Evolutionary conservation across 495 filamentous ascomycete genomes (phyloP).

Genomic region (Tirmania nivea): DNA sequence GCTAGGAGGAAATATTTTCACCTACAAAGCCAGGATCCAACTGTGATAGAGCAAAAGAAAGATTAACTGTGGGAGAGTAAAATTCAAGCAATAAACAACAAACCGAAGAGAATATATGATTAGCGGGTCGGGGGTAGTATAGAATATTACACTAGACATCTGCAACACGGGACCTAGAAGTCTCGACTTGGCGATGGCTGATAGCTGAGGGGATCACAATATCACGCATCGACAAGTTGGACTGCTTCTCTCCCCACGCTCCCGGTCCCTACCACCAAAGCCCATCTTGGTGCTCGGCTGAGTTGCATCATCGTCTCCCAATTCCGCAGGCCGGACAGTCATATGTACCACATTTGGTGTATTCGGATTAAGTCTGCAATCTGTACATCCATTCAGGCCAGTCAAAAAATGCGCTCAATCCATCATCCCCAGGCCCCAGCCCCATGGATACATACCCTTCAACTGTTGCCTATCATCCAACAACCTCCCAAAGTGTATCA

Average conservation of each 20-base stretch:
- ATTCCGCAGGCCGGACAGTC: slow-evolving; percentile 17
- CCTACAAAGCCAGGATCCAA: too few relatives aligned
- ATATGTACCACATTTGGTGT: slow-evolving; percentile 19
- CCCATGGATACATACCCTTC: slow-evolving; percentile 9
- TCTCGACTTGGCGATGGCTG: too few relatives aligned
- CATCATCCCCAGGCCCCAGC: not conserved
- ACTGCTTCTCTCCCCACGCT: slow-evolving; percentile 5
- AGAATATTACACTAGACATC: too few relatives aligned
- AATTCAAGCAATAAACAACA: too few relatives aligned
- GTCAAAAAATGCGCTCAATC: not conserved
- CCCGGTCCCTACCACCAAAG: slow-evolving; percentile 5
- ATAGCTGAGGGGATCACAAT: slow-evolving; percentile 4
- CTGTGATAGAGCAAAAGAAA: too few relatives aligned
- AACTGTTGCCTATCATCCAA: slow-evolving; percentile 14
- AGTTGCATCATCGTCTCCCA: slow-evolving; percentile 17
- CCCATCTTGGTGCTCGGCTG: slow-evolving; percentile 14
- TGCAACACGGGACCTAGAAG: too few relatives aligned
- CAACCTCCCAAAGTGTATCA: slow-evolving; percentile 19
- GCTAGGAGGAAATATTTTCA: too few relatives aligned
- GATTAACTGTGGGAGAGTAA: too few relatives aligned
- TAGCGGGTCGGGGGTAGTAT: too few relatives aligned
- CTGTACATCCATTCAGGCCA: slow-evolving; percentile 3
- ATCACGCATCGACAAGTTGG: slow-evolving; percentile 19
- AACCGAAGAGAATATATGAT: too few relatives aligned
- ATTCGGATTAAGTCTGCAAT: slow-evolving; percentile 15